Conservation (phyloP, 345 rosid genomes). For the Brassica nigra region DNA sequence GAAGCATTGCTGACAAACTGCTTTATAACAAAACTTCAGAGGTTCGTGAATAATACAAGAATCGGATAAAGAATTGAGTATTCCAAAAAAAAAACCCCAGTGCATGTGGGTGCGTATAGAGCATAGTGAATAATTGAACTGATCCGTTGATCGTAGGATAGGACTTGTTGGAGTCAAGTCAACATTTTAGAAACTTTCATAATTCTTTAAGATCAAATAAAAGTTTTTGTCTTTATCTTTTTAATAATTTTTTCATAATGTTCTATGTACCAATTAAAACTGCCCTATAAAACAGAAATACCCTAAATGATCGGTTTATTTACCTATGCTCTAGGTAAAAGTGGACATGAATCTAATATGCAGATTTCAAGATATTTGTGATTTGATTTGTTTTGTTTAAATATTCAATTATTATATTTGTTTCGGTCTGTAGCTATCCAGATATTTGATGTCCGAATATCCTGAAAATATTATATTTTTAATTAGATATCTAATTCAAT, state of each 20-base stretch:
- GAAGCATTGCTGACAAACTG: conserved; percentile 40
- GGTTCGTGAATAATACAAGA: conserved; percentile 26
- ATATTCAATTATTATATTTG: too few relatives aligned
- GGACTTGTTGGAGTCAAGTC: conserved; percentile 9
- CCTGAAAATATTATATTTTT: too few relatives aligned
- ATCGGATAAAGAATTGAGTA: conserved; percentile 29
- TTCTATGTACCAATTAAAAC: not conserved
- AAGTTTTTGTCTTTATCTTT: not conserved
- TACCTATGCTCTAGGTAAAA: not conserved
- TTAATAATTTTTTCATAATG: not conserved
- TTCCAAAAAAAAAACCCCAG: conserved; percentile 13
- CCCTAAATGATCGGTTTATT: not conserved
- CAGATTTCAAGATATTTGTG: too few relatives aligned
- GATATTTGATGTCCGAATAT: not conserved
- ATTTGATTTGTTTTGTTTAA: not conserved
- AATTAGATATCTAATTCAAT: not conserved
- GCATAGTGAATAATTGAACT: conserved; percentile 24
- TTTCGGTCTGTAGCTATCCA: not conserved
- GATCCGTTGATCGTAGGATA: conserved; percentile 36
- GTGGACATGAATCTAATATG: not conserved
- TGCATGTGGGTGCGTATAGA: conserved; percentile 40
- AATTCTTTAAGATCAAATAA: not conserved
- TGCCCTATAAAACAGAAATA: not conserved
- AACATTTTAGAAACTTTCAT: not conserved
- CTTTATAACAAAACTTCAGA: conserved; percentile 27